These are phyloP conservation scores for Clavispora carvajalis DNA, from an alignment of 805 yeast species.

Conservation along the genomic window DNA sequence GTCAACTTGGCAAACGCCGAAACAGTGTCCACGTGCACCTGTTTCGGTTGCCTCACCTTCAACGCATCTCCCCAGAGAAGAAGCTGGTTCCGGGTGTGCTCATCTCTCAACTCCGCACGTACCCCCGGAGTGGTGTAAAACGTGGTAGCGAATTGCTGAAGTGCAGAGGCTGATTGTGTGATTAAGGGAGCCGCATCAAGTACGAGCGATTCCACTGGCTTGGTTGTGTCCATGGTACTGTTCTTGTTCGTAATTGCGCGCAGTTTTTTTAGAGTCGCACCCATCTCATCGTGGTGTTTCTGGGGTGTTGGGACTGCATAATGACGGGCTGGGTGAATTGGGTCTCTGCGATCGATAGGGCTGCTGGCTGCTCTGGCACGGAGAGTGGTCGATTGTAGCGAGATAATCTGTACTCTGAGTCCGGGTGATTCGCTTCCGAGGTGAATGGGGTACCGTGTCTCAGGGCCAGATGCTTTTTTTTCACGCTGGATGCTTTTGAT, in stretches of 20 bases:
- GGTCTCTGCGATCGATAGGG: too few species aligned
- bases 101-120: slow-evolving; percentile 79
- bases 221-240: slow-evolving; percentile 1
- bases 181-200: slow-evolving; percentile 94
- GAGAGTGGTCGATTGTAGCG: too few species aligned
- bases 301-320: not conserved
- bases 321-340: too few species aligned
- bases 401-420: too few species aligned
- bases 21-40: slow-evolving; percentile 58
- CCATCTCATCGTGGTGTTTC: slow-evolving; percentile 7
- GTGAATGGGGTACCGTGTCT: too few species aligned
- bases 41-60: slow-evolving; percentile 70
- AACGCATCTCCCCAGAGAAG: slow-evolving; percentile 74
- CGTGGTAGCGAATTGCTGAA: slow-evolving; percentile 63
- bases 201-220: slow-evolving; percentile 12
- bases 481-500: too few species aligned
- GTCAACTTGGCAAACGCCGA: slow-evolving; percentile 75
- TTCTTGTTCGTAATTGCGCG: not conserved
- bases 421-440: too few species aligned
- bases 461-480: too few species aligned
- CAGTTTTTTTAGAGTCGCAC: slow-evolving; percentile 7
- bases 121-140: slow-evolving; percentile 93
- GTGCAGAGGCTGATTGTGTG: slow-evolving; percentile 71
- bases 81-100: slow-evolving; percentile 71
- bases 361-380: too few species aligned